Evolutionary conservation across 441 rosid genomes (phyloP).

Genomic region (Brassica balearica): DNA sequence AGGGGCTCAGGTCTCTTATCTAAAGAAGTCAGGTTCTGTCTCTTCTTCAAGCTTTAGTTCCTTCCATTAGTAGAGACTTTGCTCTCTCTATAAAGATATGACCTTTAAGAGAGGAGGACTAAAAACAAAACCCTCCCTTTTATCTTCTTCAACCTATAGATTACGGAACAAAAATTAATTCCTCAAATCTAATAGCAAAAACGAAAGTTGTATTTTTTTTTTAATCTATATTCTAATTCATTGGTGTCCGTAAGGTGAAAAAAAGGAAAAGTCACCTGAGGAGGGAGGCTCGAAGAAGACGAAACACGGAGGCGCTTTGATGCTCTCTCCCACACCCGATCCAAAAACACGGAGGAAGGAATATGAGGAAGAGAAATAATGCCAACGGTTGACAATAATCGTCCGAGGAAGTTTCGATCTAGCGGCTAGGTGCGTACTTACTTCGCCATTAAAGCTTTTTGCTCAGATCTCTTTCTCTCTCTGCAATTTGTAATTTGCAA

Average conservation of each 20-base stretch:
- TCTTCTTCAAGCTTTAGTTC: neutral
- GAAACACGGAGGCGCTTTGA: constrained; percentile 39
- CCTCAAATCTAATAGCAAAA: neutral
- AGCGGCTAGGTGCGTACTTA: constrained; percentile 41
- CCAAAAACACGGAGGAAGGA: neutral
- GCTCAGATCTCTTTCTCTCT: constrained; percentile 53
- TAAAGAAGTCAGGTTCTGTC: neutral
- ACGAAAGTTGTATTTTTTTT: neutral
- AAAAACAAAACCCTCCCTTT: neutral
- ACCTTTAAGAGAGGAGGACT: neutral
- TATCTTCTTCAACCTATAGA: constrained; percentile 12
- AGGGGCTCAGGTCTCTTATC: neutral
- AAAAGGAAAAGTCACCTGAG: neutral
- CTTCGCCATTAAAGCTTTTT: constrained; percentile 34
- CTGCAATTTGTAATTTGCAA: constrained; percentile 19
- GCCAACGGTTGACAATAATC: constrained; percentile 38
- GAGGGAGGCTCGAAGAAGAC: neutral
- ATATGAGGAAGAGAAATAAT: constrained; percentile 4
- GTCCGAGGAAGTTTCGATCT: constrained; percentile 37
- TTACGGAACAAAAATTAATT: neutral
- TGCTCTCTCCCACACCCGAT: neutral
- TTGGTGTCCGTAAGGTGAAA: neutral
- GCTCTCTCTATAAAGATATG: neutral
- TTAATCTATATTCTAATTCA: neutral
- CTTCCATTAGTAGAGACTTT: neutral